Percentiles rank a stretch among this genome's conserved stretches.
Conservation (phyloP, 768 basidiomycete genomes). For the Mycena chlorophos region DNA sequence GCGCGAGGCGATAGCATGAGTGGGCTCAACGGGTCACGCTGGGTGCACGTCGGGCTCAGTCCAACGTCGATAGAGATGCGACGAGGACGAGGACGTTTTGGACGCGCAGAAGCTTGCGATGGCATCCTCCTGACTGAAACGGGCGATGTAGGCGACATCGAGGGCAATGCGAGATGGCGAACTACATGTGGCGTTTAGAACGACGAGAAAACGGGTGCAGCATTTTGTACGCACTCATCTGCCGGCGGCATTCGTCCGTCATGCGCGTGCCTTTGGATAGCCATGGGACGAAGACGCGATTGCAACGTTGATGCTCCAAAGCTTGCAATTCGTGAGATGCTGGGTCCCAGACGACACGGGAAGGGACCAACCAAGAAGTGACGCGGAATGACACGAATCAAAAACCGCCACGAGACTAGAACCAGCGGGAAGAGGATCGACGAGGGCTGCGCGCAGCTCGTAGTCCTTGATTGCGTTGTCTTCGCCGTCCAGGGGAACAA, state of each 20-base stretch:
- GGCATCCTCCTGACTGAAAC: conserved; percentile 1
- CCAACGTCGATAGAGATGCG: conserved; percentile 11
- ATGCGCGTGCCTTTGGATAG: conserved; percentile 10
- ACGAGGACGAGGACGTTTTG: conserved; percentile 6
- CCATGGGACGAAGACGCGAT: conserved; percentile 22
- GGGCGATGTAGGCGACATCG: conserved; percentile 4
- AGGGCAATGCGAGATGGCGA: conserved; percentile 9
- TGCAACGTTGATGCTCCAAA: conserved; percentile 19
- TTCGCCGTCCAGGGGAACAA: conserved; percentile 23
- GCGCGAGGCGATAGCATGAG: neutral
- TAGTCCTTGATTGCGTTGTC: conserved; percentile 15
- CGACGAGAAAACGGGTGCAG: neutral
- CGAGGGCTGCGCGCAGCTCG: conserved; percentile 23
- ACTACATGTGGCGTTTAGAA: conserved; percentile 1
- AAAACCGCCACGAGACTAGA: conserved; percentile 23
- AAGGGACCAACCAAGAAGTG: conserved; percentile 24
- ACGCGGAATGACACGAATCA: conserved; percentile 26
- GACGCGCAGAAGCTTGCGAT: conserved; percentile 11
- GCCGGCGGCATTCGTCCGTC: conserved; percentile 4
- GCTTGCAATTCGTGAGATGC: conserved; percentile 3
- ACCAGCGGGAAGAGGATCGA: conserved; percentile 24
- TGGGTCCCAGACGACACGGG: neutral
- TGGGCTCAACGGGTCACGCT: neutral
- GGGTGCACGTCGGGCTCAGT: conserved; percentile 9
- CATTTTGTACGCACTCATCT: conserved; percentile 3